Base-by-base conservation (phyloP, 2,329 filamentous ascomycete genomes). In the Sporothrix inflata region DNA sequence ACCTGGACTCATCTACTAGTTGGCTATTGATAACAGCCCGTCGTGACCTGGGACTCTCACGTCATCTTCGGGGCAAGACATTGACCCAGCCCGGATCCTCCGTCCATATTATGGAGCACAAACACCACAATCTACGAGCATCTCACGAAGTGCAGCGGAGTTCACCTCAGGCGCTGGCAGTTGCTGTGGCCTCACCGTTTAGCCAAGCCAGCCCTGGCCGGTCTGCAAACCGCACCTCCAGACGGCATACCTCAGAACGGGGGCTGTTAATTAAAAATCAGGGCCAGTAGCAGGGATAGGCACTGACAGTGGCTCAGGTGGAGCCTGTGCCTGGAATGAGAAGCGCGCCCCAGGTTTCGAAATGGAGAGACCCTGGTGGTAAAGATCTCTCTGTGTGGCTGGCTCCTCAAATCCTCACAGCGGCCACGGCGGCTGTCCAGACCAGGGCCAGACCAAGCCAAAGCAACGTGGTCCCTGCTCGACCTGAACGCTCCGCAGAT, bases 311-410 rank as follows among this genome's bases (percentile, higher is more conserved):
- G 34, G 71, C 34, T 51, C 21, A n/a, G 55, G 66, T 72, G 71
- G 71, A 72, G 47, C 57, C 55, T 7, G 45, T 30, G 14, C 19
- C 57, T 72, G 66, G 66, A 65, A 72, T 55, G 71, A 72, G 65
- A 57, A 70, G 57, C 55, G 40, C 66, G 60, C 60, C 51, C 71
- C 71, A 30, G 71, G 71, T 72, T 72, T 70, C 66, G 27, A 70
- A 51, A 63, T 38, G 47, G 42, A 40, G 30, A 45, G 40, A n/a
- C 67, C 60, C 60, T 45, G 38, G 53, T 42, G 34, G n/a, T n/a
- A 66, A 49, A 38, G 49, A 69, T 27, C 19, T 40, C 49, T 40
- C 16, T 51, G 24, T 30, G 63, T 61, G 63, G 70, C 65, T 72
- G 61, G 70, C 63, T 55, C 7, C 8, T 57, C n/a, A 57, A 40